Base-by-base conservation (phyloP, 1,284 basidiomycete species). In the Austroboletus olivaceoglutinosus region DNA sequence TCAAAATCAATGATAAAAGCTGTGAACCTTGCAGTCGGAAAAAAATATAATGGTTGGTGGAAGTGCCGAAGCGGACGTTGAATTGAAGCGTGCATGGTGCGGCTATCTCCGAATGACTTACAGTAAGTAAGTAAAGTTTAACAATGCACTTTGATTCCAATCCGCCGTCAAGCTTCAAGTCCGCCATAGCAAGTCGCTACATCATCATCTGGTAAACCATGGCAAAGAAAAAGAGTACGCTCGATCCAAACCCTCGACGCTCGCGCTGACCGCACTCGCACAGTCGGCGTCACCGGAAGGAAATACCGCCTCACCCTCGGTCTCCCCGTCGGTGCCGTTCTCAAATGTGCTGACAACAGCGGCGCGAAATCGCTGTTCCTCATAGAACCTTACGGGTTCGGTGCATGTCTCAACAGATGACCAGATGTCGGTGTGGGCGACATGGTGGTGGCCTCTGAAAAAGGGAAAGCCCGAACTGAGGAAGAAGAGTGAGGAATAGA, bases 261-360 rank as follows among this genome's bases (percentile, higher is more conserved):
- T 40, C 23, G 12, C 15, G 19, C 46, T 54, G 37, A 52, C 23
- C 15, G 15, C 3, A 21, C 29, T 11, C 2, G 13, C 21, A 42
- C 43, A 67, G 68, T 64, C 33, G 64, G 65, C 21, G 70, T 76
- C 53, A 73, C 93, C 70, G 95, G 95, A 73, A 96, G 91, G 78
- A 99, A 98, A 78, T 98, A 91, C 86, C 89, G 95, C 68, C 83
- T 99, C 80, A 93, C 94, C 59, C 87, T 97, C 67, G 93, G 92
- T 89, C 85, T 98, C 62, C 97, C 96, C 66, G 92, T 94, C 67
- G 97, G 97, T 68, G 96, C 96, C 69, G 96, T 99, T 63, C 84
- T 99, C 74, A 99, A 99, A 78, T 99, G 96, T 76, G 95, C 95
- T 53, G 96, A 99, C 83, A 99, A 99, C 89, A 94, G 91, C 65